Percentiles rank a stretch among this genome's conserved stretches.
Evolutionary conservation across 1,284 basidiomycete species (phyloP).

Genomic region (Moniliophthora roreri): DNA sequence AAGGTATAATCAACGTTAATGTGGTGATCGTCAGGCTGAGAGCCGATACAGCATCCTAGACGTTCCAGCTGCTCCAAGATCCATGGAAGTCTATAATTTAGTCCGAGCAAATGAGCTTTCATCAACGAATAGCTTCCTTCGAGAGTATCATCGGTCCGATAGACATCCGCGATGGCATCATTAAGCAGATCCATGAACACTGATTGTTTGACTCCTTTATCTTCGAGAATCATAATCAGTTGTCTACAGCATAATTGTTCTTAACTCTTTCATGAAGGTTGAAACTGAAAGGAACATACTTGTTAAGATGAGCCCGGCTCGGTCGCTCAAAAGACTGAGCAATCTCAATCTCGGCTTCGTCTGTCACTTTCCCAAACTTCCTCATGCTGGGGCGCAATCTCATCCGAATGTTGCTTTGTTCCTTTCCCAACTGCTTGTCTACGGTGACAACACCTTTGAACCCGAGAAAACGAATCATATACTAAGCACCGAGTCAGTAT

Average conservation of each 20-base stretch:
- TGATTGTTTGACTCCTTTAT: conserved; percentile 52
- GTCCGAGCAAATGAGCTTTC: conserved; percentile 50
- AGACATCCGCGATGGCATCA: conserved; percentile 46
- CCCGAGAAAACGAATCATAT: conserved; percentile 77
- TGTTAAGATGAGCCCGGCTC: conserved; percentile 59
- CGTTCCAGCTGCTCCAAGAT: conserved; percentile 50
- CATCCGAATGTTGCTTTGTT: conserved; percentile 46
- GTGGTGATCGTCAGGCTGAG: conserved; percentile 36
- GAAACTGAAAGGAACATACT: conserved; percentile 36
- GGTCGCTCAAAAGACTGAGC: conserved; percentile 59
- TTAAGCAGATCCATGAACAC: conserved; percentile 60
- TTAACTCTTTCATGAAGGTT: background rate
- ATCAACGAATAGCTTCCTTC: conserved; percentile 46
- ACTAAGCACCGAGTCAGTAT: conserved; percentile 36
- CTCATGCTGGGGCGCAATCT: conserved; percentile 69
- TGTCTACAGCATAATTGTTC: conserved; percentile 37
- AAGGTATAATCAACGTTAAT: conserved; percentile 54
- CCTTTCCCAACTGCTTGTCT: conserved; percentile 49
- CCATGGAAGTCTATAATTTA: conserved; percentile 45
- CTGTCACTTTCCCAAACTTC: conserved; percentile 60
- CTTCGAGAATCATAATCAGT: conserved; percentile 71
- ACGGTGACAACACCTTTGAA: conserved; percentile 76
- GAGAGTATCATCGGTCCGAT: conserved; percentile 55
- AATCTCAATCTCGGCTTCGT: conserved; percentile 63
- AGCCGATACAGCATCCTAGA: conserved; percentile 39